Base-by-base conservation (phyloP, 2,329 filamentous ascomycete genomes). In the Venturia asperata region DNA sequence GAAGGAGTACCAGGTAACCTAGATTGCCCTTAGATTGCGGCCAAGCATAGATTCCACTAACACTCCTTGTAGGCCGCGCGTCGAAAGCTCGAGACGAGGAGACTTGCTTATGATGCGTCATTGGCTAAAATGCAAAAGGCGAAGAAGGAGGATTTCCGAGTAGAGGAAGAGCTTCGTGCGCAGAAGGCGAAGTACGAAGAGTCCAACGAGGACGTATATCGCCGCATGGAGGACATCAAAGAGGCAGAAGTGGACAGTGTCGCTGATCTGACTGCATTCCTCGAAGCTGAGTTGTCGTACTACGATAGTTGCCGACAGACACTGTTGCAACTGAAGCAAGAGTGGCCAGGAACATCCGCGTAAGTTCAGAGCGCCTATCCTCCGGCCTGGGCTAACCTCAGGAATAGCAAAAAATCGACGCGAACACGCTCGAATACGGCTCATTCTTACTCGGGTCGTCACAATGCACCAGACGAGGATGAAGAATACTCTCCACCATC, bases 131-230 rank as follows among this genome's bases (percentile, higher is more conserved):
- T 96, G 85, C 88, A 95, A 72, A 97, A 96, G 77, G 87, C 89
- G 30, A 96, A 96, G 80, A 91, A 88, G 72, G 93, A 97, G 72
- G 93, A 97, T 74, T 96, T 94, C 79, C 84, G 91, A 68, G 83
- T 94, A 65, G 94, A 97, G 76, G 93, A 97, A 74, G 93, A 97
- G 76, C 84, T 96, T 64, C 89, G 93, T 65, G 84, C 87, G 37
- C 91, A 94, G 75, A 96, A 96, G 76, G 90, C 91, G 71, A 97
- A 97, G 78, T 97, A 96, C 73, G 94, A 97, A 74, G 94, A 97
- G 79, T 88, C 91, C 19, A 94, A 85, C 73, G 93, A 97, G 73
- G 93, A 97, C 71, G 92, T 97, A 64, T 84, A 88, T 70, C 86
- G 93, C 67, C 85, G 93, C 65, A 97, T 97, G 94, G 86, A 95